Evolutionary conservation across 2,329 filamentous ascomycete species (phyloP).

Genomic region (Diaporthe destruens): DNA sequence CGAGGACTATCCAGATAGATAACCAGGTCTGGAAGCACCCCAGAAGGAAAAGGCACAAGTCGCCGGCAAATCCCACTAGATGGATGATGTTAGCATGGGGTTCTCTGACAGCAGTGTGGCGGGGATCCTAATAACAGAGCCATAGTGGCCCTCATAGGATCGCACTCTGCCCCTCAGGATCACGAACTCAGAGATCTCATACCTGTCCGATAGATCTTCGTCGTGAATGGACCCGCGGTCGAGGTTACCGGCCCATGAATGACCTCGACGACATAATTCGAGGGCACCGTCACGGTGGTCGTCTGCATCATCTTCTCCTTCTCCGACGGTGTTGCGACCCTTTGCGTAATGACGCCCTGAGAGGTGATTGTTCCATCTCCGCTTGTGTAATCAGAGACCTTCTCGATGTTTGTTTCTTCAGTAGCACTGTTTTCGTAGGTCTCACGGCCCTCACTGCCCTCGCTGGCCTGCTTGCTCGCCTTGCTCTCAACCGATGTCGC

Average conservation of each 20-base stretch:
- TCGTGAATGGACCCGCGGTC: neutral
- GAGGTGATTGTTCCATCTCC: neutral
- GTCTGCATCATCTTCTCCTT: neutral
- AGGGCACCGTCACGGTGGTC: slow-evolving; percentile 14
- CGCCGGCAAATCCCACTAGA: neutral
- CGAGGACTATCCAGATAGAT: neutral
- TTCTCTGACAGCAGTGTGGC: neutral
- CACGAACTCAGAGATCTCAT: neutral
- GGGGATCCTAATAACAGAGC: neutral
- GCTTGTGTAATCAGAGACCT: neutral
- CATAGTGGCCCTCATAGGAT: neutral
- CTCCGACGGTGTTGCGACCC: neutral
- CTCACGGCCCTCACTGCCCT: neutral
- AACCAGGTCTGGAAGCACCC: too few relatives aligned
- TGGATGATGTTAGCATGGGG: neutral
- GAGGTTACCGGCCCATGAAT: neutral
- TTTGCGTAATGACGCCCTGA: neutral
- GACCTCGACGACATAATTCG: neutral
- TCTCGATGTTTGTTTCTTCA: neutral
- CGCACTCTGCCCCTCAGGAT: neutral
- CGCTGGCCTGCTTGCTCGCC: neutral
- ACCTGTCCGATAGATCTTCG: neutral
- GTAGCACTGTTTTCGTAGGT: neutral
- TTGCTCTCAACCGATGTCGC: too few relatives aligned
- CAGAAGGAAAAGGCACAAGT: neutral